Evolutionary conservation across 2,329 filamentous ascomycete species (phyloP), one percentile per base, ranked within the genome.

Genomic region (Claviceps maximensis): DNA sequence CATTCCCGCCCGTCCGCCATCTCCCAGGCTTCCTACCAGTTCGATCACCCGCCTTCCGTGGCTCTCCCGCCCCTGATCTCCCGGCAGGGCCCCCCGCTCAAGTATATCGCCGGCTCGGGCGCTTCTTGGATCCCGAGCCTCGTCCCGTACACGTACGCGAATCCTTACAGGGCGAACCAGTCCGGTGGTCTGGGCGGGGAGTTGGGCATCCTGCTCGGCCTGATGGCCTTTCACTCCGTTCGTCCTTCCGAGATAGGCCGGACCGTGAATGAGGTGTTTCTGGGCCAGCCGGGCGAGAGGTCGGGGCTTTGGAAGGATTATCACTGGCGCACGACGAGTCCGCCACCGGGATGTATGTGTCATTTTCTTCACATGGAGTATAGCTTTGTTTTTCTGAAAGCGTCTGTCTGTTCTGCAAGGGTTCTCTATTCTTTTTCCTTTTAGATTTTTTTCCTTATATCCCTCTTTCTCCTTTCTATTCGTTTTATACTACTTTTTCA

Each of bases 51-150:
- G 45, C 29, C 29, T 12, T 19, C 27, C n/a, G 46, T 47, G 29
- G 10, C 46, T 9, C 6, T 36, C 19, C 46, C 46, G 29, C n/a
- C 27, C 4, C 19, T 8, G 8, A n/a, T 36, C 46, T 10, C 29
- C n/a, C 1, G 3, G 0, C 62, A 57, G 1, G 55, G 47, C 0
- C 61, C 56, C 0, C 55, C 54, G 0, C 21, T 58, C 9, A 62
- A 65, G 31, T 64, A 62, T n/a, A 65, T 66, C 2, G 63, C 62
- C 1, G 70, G 69, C 0, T 46, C 41, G 0, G 52, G 54, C 1
- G 63, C 70, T 0, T 62, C 57, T n/a, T 73, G 70, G 70, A 65
- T 73, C 2, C 69, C 70, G 0, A 54, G 58, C 9, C 55, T 73
- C 13, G 58, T 73, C 1, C 70, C 70, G 0, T 8, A 15, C 15